Percentiles rank a stretch among this genome's conserved stretches.
These are phyloP conservation scores for Carpinus viminea DNA, from an alignment of 306 rosid species.

Conservation along the genomic window DNA sequence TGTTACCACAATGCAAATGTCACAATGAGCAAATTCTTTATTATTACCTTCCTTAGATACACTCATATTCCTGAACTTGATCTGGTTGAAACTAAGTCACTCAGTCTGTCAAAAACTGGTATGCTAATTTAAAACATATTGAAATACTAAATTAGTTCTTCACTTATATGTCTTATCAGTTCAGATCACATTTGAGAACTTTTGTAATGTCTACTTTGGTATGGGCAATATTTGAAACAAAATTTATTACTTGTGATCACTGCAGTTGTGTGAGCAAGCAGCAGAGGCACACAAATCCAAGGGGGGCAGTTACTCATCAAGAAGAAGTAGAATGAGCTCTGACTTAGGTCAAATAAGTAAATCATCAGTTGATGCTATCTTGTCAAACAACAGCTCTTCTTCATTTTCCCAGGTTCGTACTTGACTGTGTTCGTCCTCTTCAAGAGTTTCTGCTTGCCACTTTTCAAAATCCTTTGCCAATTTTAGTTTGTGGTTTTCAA, in stretches of 20 bases:
- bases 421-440: conserved; percentile 1
- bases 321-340: conserved; percentile 66
- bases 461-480: background rate
- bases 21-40: background rate
- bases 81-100: conserved; percentile 17
- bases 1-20: background rate
- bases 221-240: background rate
- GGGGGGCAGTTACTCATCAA: conserved; percentile 62
- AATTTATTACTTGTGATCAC: conserved; percentile 10
- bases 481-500: background rate
- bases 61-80: conserved; percentile 8
- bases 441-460: background rate
- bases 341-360: conserved; percentile 60
- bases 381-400: conserved; percentile 52
- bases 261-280: conserved; percentile 97
- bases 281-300: conserved; percentile 95
- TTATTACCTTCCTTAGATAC: background rate
- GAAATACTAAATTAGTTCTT: background rate
- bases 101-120: conserved; percentile 2
- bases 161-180: background rate
- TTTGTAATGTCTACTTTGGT: background rate
- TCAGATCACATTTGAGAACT: background rate
- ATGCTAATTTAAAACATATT: conserved; percentile 21
- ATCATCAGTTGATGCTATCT: conserved; percentile 86
- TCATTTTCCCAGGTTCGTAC: conserved; percentile 44